Evolutionary conservation across 495 filamentous ascomycete species (phyloP), one percentile per base, ranked within the genome.

Genomic region (Xylaria bambusicola): DNA sequence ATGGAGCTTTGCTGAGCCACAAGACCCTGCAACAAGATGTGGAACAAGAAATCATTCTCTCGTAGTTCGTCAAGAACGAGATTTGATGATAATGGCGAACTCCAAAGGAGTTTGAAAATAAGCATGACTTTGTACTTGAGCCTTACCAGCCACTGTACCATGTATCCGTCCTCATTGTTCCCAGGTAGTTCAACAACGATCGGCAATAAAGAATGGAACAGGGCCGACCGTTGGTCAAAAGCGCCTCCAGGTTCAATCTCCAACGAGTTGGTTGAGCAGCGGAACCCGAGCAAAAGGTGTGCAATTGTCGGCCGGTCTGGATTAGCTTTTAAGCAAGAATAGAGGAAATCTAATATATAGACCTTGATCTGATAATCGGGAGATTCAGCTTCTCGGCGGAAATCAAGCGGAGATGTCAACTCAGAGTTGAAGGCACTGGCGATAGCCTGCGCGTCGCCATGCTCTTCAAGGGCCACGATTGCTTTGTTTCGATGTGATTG

Each of bases 211-310:
- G 83, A 77, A 75, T 99, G 93, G 66, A 98, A 88, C 27, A 99
- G 79, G 6, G 95, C 93, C 49, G 77, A 78, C 23, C 83, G 79
- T 18, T 81, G 70, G 33, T 84, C 80, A 63, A 96, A 92, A 6
- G 86, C 68, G 29, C 91, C 80, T 24, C 82, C 78, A 0, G 82
- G 66, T 44, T 85, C 74, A 23, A 94, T 73, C 49, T 82, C 83
- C 17, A 97, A 73, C n/a, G 77, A 75, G 49, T 82, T 82, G 20
- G 85, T 79, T 23, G 84, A 80, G 64, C 90, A 93, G 29, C 80
- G 78, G 68, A 99, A 97, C 0, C 94, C 94, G 20, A 99, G 87
- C 18, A 99, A 74, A 42, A 94, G 78, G 72, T 99, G 94, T 2
- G 93, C 93, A 46, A 98, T 84, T 15, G 86, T 93, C 4, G 93